Conservation (phyloP, 202 grass and related monocot genomes). For the Hordeum pubiflorum region DNA sequence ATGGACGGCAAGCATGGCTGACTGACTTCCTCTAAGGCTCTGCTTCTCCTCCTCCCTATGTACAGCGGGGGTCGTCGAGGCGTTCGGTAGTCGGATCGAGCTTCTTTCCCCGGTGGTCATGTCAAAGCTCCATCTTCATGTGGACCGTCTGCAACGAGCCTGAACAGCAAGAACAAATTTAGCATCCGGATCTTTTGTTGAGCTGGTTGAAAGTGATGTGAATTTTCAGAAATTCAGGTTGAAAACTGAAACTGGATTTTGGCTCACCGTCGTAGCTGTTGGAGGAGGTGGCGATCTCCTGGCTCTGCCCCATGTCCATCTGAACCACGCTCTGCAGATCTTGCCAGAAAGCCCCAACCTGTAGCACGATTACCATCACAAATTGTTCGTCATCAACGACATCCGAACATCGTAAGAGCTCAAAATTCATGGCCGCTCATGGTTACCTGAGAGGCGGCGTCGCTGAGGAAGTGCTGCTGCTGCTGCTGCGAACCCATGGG, state of each 20-base stretch:
- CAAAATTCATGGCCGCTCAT: neutral
- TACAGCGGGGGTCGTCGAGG: constrained; percentile 43
- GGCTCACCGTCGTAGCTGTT: constrained; percentile 64
- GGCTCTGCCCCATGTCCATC: constrained; percentile 75
- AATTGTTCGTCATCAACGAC: neutral
- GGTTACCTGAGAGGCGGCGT: constrained; percentile 71
- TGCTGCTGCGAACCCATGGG: constrained; percentile 14
- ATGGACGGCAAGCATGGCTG: neutral
- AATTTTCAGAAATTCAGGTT: neutral
- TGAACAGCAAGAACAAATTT: constrained; percentile 2
- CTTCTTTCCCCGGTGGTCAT: neutral
- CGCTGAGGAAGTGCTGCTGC: constrained; percentile 52
- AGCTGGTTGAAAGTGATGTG: neutral
- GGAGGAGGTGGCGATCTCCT: constrained; percentile 69
- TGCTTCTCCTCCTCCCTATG: constrained; percentile 40
- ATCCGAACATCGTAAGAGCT: neutral
- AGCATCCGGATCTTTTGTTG: neutral
- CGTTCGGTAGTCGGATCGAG: constrained; percentile 17
- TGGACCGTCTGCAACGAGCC: constrained; percentile 73
- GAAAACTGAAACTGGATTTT: neutral
- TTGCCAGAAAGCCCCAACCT: constrained; percentile 84
- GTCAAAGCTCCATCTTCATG: constrained; percentile 99
- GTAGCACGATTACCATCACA: neutral
- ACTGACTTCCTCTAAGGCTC: neutral
- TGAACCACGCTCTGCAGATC: constrained; percentile 87